Percentiles rank a stretch among this genome's conserved stretches.
Conservation (phyloP, 306 rosid genomes). For the Vicia villosa region DNA sequence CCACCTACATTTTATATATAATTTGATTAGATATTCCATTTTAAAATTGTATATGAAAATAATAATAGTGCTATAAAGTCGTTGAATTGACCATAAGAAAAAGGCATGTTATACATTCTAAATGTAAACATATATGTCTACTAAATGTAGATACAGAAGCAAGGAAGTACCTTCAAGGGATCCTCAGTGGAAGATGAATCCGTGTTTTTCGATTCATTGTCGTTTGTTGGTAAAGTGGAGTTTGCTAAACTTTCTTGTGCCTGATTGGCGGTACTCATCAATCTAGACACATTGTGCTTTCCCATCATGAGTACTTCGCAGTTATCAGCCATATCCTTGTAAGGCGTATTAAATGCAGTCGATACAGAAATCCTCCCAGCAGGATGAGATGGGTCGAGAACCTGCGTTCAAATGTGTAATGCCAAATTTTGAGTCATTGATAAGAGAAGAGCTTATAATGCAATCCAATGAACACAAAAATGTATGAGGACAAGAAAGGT, state of each 20-base stretch:
- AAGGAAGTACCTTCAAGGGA: constrained; percentile 51
- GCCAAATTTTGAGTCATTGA: constrained; percentile 25
- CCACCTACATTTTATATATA: constrained; percentile 56
- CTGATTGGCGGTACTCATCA: constrained; percentile 54
- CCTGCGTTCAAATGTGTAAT: constrained; percentile 46
- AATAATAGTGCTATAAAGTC: neutral
- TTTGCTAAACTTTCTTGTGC: constrained; percentile 45
- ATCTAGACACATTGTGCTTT: constrained; percentile 75
- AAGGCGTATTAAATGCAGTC: constrained; percentile 56
- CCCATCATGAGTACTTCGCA: constrained; percentile 77
- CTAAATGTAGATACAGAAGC: constrained; percentile 9
- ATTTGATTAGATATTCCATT: constrained; percentile 36
- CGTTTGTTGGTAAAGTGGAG: constrained; percentile 38
- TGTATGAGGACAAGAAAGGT: constrained; percentile 34
- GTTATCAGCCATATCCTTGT: constrained; percentile 77
- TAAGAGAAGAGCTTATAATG: constrained; percentile 24
- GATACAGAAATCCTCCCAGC: constrained; percentile 65
- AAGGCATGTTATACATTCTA: neutral
- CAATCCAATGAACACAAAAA: constrained; percentile 32
- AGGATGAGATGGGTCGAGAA: constrained; percentile 68
- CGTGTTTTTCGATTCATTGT: constrained; percentile 40
- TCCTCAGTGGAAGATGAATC: constrained; percentile 22
- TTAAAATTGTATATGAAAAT: constrained; percentile 12
- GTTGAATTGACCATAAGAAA: constrained; percentile 16
- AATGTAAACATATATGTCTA: neutral